Evolutionary conservation across 1,139 yeast genomes (phyloP).

Genomic region (Scheffersomyces parashehatae): DNA sequence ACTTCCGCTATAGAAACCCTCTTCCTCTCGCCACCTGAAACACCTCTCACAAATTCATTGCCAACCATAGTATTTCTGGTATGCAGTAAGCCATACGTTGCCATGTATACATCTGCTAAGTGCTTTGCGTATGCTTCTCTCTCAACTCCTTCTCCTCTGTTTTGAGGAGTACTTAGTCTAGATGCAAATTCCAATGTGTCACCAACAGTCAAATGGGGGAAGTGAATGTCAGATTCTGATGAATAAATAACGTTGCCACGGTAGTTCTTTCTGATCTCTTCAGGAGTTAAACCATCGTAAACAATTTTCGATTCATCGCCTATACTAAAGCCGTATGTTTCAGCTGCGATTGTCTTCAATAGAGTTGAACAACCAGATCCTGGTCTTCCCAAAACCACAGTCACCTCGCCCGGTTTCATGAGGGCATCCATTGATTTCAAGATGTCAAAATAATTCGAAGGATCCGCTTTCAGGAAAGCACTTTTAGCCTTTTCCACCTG

Average conservation of each 20-base stretch:
- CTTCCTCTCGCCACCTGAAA: constrained; percentile 48
- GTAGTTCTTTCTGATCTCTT: constrained; percentile 47
- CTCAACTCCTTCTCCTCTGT: constrained; percentile 34
- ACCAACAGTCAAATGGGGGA: constrained; percentile 54
- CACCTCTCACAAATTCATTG: constrained; percentile 39
- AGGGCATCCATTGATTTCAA: constrained; percentile 37
- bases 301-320: constrained; percentile 28
- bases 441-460: constrained; percentile 26
- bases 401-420: constrained; percentile 34
- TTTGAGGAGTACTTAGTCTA: constrained; percentile 41
- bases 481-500: constrained; percentile 6
- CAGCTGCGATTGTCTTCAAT: constrained; percentile 34
- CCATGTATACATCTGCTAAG: constrained; percentile 45
- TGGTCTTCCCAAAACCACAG: constrained; percentile 40
- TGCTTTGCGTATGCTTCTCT: constrained; percentile 44
- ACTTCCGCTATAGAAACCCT: constrained; percentile 48
- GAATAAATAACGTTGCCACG: constrained; percentile 53
- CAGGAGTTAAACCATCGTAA: constrained; percentile 53
- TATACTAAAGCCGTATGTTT: constrained; percentile 37
- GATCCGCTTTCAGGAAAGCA: constrained; percentile 10
- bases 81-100: constrained; percentile 40
- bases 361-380: constrained; percentile 40
- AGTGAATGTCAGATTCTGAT: constrained; percentile 55
- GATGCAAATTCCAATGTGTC: constrained; percentile 51
- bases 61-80: constrained; percentile 37